Conservation (phyloP, 805 yeast genomes). For the Ogataea nakhonphanomensis region DNA sequence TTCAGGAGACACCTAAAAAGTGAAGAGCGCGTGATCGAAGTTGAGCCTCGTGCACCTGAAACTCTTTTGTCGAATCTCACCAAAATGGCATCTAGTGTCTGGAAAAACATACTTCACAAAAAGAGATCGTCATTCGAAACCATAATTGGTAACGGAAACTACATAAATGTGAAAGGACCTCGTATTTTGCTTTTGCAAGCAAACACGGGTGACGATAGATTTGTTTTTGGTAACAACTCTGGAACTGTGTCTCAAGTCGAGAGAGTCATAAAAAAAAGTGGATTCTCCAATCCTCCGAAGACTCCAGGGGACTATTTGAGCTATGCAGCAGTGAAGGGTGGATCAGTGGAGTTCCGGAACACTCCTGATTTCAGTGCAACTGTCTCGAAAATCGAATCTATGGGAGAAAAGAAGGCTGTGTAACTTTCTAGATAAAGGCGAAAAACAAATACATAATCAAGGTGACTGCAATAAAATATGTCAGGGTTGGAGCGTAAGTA, state of each 20-base stretch:
- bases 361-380: conserved; percentile 41
- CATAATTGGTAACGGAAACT: conserved; percentile 39
- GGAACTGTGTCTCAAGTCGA: conserved; percentile 20
- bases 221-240: conserved; percentile 6
- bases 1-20: conserved; percentile 14
- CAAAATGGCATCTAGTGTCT: background rate
- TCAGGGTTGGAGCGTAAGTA: conserved; percentile 8
- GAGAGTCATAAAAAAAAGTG: conserved; percentile 18
- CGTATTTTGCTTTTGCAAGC: conserved; percentile 48
- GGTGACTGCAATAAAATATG: background rate
- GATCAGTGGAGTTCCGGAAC: conserved; percentile 42
- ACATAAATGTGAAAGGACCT: conserved; percentile 53
- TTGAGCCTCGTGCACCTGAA: conserved; percentile 14
- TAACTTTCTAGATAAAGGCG: conserved; percentile 3
- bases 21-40: conserved; percentile 8
- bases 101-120: background rate
- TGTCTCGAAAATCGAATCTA: conserved; percentile 31
- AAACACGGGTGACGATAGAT: conserved; percentile 32
- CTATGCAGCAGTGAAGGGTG: conserved; percentile 42
- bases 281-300: conserved; percentile 19
- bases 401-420: conserved; percentile 13
- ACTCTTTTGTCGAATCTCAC: conserved; percentile 1
- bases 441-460: background rate
- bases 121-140: conserved; percentile 8
- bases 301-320: conserved; percentile 44